Conservation (phyloP, 2,329 filamentous ascomycete genomes). For the Trichoderma simmonsii region DNA sequence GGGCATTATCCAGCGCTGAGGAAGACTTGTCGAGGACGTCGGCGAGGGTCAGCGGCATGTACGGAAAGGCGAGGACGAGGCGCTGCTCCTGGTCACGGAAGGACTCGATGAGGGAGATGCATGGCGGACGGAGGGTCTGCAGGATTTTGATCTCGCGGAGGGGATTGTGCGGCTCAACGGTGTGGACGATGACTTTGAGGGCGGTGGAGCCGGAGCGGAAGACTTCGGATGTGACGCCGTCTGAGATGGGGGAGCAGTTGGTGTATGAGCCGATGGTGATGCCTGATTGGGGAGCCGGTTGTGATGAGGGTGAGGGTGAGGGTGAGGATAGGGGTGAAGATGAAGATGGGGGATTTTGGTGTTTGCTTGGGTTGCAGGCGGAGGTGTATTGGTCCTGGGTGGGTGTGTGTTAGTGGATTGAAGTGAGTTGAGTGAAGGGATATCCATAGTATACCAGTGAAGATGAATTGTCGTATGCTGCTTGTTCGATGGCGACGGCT, state of each 20-base stretch:
- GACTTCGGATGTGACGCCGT: constrained; percentile 77
- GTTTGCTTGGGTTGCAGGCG: constrained; percentile 34
- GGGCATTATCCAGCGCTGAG: constrained; percentile 16
- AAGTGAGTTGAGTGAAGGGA: neutral
- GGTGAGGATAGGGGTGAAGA: constrained; percentile 13
- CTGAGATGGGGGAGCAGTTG: constrained; percentile 53
- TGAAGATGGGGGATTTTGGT: neutral
- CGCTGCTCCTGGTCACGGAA: constrained; percentile 69
- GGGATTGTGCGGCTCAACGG: constrained; percentile 78
- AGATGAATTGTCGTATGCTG: constrained; percentile 56
- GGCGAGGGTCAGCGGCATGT: constrained; percentile 69
- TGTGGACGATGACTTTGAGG: constrained; percentile 78
- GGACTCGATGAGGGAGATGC: constrained; percentile 67
- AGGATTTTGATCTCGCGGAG: constrained; percentile 76
- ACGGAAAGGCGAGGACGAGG: constrained; percentile 82
- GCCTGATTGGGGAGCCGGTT: constrained; percentile 26
- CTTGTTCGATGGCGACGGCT: constrained; percentile 65
- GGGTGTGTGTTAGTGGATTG: constrained; percentile 22
- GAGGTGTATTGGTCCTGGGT: constrained; percentile 57
- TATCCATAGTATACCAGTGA: constrained; percentile 50
- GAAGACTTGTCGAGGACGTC: constrained; percentile 54
- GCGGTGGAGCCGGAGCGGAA: constrained; percentile 67
- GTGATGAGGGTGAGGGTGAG: neutral
- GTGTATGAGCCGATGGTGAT: constrained; percentile 52
- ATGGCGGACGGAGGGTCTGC: constrained; percentile 49